Evolutionary conservation across 78 protist species (phyloP).

Genomic region (Planoprotostelium fungivorum): DNA sequence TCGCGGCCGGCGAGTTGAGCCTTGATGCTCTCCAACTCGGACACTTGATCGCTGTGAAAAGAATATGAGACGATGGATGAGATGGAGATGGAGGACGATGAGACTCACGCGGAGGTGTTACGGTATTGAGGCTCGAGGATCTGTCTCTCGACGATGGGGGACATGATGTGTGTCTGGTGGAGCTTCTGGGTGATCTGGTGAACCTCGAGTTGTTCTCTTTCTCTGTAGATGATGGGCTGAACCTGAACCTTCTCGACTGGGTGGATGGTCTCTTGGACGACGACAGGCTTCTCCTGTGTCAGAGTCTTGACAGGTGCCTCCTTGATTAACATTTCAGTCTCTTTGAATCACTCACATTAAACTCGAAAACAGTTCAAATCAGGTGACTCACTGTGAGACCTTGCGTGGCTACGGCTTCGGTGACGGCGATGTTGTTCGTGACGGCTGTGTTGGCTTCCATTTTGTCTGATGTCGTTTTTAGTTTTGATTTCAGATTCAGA

Average conservation of each 20-base stretch:
- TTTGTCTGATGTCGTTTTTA: too few relatives aligned
- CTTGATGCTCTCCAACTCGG: neutral
- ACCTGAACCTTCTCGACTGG: neutral
- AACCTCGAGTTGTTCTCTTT: neutral
- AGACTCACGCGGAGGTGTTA: neutral
- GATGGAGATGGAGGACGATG: neutral
- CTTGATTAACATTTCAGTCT: too few relatives aligned
- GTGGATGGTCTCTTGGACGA: neutral
- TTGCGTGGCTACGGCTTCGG: too few relatives aligned
- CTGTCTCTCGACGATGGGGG: neutral
- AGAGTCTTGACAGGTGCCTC: neutral
- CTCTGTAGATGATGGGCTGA: neutral
- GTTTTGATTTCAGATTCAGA: too few relatives aligned
- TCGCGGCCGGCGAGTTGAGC: neutral
- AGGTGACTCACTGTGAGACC: too few relatives aligned
- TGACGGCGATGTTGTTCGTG: too few relatives aligned
- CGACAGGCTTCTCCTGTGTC: neutral
- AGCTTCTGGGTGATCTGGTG: neutral
- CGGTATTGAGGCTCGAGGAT: neutral
- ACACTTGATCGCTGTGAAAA: neutral
- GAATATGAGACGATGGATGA: neutral
- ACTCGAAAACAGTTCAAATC: too few relatives aligned
- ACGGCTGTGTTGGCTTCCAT: too few relatives aligned
- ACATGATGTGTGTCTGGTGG: neutral
- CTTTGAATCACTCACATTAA: too few relatives aligned